Evolutionary conservation across 805 yeast species (phyloP), one percentile per base, ranked within the genome.

Genomic region (Sugiyamaella boreocaroliniensis): DNA sequence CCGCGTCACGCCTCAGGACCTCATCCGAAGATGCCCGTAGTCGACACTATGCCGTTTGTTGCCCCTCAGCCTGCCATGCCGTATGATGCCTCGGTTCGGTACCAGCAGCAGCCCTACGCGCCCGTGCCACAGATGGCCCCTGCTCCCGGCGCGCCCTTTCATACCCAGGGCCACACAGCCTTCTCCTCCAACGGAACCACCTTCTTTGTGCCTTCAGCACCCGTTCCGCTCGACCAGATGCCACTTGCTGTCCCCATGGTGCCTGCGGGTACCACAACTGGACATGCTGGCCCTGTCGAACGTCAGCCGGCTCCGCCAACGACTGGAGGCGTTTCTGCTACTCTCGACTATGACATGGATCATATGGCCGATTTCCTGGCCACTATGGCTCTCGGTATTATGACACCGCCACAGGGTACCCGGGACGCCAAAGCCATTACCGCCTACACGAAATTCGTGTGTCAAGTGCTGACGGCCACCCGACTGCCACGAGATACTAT

Each of bases 401-500:
- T 58, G 72, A 70, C 54, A 61, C 61, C 58, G 40, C 55, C 20
- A 26, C 40, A 20, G 14, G 40, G 42, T 18, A 40, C 55, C 53
- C 46, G 55, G 56, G 32, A 53, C 34, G 3, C 37, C 7, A 12
- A 15, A 4, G 34, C 41, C 14, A 20, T 45, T 41, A n/a, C 61
- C 43, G 49, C 56, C 40, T 67, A 48, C 53, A 49, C 50, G 34
- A 55, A 73, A 55, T 81, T 81, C 58, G 72, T 88, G 16, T 75
- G 77, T 51, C 78, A 84, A 42, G 90, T 92, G 1, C 73, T 92
- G 55, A 77, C 83, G 52, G 95, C 97, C 11, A 93, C 97, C 3
- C 80, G 98, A 59, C 74, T 92, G 60, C 95, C 97, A 29, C 79
- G 83, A 58, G 79, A 89, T 2, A 86, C 98, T 15, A 77, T 93